Percentiles rank a stretch among this genome's conserved stretches.
Conservation (phyloP, 176 grass and related monocot species). For the Carex littledalei region DNA sequence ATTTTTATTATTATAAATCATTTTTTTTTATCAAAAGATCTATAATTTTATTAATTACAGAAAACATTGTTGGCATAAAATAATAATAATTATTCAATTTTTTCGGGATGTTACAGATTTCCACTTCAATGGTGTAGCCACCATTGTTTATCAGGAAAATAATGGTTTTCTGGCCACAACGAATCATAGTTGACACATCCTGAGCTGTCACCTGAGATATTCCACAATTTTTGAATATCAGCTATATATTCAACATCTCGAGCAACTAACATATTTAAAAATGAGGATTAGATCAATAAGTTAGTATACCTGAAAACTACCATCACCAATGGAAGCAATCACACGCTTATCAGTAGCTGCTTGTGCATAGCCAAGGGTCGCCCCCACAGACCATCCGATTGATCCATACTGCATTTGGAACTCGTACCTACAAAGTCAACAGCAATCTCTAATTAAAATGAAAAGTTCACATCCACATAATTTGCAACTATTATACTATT, state of each 20-base stretch:
- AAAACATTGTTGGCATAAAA: too few species aligned
- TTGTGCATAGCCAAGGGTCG: constrained; percentile 66
- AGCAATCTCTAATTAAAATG: not conserved
- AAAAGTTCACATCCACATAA: not conserved
- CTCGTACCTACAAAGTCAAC: constrained; percentile 43
- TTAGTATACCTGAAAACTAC: constrained; percentile 59
- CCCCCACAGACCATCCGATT: constrained; percentile 67
- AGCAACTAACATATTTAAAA: not conserved
- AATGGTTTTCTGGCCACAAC: constrained; percentile 48
- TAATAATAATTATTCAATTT: too few species aligned
- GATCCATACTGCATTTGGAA: constrained; percentile 95
- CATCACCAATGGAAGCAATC: constrained; percentile 68
- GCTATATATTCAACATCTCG: not conserved
- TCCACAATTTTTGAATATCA: not conserved
- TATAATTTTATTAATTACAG: too few species aligned
- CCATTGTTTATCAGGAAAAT: constrained; percentile 97
- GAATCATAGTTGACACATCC: constrained; percentile 74
- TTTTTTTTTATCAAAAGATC: too few species aligned
- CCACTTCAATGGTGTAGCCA: constrained; percentile 85
- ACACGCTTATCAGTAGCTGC: constrained; percentile 38
- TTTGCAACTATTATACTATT: not conserved
- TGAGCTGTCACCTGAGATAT: constrained; percentile 52
- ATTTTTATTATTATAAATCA: too few species aligned
- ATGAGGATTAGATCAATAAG: not conserved
- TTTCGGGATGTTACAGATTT: too few species aligned